Evolutionary conservation across 1,284 basidiomycete species (phyloP).

Genomic region (Cryptococcus jaspeensis): DNA sequence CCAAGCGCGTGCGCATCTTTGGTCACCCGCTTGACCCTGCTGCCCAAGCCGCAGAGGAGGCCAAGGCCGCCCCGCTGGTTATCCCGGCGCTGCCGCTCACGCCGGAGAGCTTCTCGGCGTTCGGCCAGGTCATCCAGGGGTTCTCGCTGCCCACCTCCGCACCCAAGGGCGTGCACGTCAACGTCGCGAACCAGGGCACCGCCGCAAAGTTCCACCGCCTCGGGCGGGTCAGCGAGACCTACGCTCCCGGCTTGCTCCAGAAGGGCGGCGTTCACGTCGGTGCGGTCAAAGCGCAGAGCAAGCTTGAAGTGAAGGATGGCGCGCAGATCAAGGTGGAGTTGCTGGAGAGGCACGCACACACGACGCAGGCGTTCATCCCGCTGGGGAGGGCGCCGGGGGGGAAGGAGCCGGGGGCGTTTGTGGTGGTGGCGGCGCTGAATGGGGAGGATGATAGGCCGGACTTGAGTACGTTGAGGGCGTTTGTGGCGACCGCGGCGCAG

Average conservation of each 20-base stretch:
- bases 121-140: conserved; percentile 83
- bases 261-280: conserved; percentile 61
- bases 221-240: conserved; percentile 63
- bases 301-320: conserved; percentile 50
- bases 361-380: conserved; percentile 76
- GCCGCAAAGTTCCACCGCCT: conserved; percentile 89
- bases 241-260: conserved; percentile 56
- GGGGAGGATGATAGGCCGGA: conserved; percentile 71
- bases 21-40: conserved; percentile 58
- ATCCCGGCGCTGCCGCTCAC: conserved; percentile 69
- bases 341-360: conserved; percentile 52
- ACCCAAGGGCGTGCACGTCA: conserved; percentile 62
- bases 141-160: conserved; percentile 48
- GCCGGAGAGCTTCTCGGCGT: conserved; percentile 76
- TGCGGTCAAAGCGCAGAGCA: conserved; percentile 64
- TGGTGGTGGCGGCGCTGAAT: conserved; percentile 80
- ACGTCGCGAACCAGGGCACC: conserved; percentile 77
- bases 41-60: conserved; percentile 1
- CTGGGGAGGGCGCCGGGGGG: conserved; percentile 60
- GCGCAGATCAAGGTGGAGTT: conserved; percentile 54
- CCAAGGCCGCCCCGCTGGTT: conserved; percentile 6
- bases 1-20: conserved; percentile 84
- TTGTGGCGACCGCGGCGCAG: conserved; percentile 72
- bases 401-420: conserved; percentile 59
- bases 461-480: conserved; percentile 69